Evolutionary conservation across 2,329 filamentous ascomycete genomes (phyloP), one percentile per base, ranked within the genome.

Genomic region (Botrytis galanthina): DNA sequence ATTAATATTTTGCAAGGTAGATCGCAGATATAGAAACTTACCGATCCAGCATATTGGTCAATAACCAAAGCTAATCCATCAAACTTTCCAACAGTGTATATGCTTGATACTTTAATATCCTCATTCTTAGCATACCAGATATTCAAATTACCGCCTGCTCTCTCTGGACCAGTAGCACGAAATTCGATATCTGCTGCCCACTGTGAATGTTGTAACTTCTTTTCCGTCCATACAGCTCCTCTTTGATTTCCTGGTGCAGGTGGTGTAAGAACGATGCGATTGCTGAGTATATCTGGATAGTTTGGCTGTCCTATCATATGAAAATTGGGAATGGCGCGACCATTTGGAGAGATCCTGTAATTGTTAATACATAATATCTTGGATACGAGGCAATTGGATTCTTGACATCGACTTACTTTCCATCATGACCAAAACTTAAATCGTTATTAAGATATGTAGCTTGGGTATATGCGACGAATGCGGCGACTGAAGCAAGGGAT

Each of bases 261-360:
- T 18, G 96, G 95, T 1, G 96, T 99, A 73, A 99, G 88, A 81
- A 99, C 92, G 74, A 98, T 81, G 82, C 95, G 94, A 86, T 98
- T 95, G 77, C 94, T 97, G 74, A 98, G 89, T 74, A 92, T 82
- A 79, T 92, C 88, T 77, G 89, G 89, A 51, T 82, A 78, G 75
- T 84, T 81, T 42, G 89, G 88, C 62, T 84, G 84, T 68, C 80
- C 80, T n/a, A 74, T 70, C 44, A 82, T 61, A 59, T 80, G 75
- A 72, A 78, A 82, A 63, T 80, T 77, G 29, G 80, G 78, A 67
- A 81, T 75, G 35, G 74, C 76, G 61, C 78, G 75, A 18, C 73
- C 44, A 73, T 80, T 79, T n/a, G 79, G 79, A 44, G 80, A 81
- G 66, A 81, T 78, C 59, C 80, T 81, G 51, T 26, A 26, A 51